phyloP scores from a whole-genome alignment of 148 eudicot genomes.

The Rhododendron ovatum region DNA sequence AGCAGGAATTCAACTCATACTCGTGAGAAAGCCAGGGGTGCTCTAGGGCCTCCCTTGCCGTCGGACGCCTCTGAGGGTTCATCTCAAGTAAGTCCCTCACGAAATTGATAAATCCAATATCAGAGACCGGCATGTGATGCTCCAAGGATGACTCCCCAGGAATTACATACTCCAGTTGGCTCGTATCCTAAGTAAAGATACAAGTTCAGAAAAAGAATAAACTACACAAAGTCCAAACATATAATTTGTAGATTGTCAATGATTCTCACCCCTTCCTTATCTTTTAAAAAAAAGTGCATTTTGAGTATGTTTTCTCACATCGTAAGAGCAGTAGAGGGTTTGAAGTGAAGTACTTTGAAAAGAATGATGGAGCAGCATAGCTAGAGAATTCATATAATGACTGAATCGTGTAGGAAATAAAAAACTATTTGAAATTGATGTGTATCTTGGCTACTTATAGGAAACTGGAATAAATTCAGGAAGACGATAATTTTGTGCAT shows the following conservation, averaged over 20 bases:
- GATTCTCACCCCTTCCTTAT: neutral
- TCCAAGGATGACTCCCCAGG: conserved; percentile 72
- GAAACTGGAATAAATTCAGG: neutral
- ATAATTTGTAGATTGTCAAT: neutral
- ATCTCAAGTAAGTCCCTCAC: conserved; percentile 63
- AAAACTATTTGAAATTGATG: neutral
- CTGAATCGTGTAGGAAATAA: neutral
- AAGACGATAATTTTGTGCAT: neutral
- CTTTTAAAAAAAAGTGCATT: neutral
- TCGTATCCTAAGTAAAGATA: conserved; percentile 50
- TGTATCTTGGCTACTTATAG: neutral
- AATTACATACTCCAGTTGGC: conserved; percentile 62
- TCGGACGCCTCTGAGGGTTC: conserved; percentile 74
- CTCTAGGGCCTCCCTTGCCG: conserved; percentile 73
- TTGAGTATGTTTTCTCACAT: neutral
- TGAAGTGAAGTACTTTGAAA: neutral
- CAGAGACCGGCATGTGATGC: conserved; percentile 60
- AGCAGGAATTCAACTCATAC: conserved; percentile 26
- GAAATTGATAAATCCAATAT: conserved; percentile 61
- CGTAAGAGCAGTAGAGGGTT: neutral
- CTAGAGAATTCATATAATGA: neutral
- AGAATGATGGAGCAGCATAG: neutral
- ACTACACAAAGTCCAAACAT: neutral
- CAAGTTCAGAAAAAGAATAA: neutral
- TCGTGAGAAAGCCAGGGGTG: conserved; percentile 86